Percentiles rank a stretch among this genome's conserved stretches.
Conservation (phyloP, 208 protist genomes). For the Porcisia deanei region DNA sequence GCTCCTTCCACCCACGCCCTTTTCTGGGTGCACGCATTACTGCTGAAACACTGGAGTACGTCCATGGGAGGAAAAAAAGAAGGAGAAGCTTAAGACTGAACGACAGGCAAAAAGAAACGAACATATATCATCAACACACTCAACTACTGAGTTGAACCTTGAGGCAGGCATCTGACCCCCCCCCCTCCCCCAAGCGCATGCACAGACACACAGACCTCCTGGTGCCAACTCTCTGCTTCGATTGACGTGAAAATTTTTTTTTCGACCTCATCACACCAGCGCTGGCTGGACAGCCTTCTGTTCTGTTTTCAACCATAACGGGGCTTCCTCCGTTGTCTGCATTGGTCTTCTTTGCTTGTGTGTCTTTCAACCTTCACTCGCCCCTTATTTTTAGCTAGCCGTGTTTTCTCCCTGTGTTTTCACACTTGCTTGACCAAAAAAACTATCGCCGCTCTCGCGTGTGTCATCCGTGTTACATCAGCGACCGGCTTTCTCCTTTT, state of each 20-base stretch:
- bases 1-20: background rate
- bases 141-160: background rate
- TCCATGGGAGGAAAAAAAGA: background rate
- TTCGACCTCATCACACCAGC: background rate
- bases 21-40: background rate
- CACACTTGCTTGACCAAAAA: no score
- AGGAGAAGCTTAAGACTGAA: background rate
- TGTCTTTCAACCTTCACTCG: no score
- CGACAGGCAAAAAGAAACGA: no score
- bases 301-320: background rate
- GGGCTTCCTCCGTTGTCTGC: background rate
- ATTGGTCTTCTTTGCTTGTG: background rate
- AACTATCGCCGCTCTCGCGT: background rate
- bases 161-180: background rate
- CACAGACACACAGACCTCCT: background rate
- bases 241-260: background rate
- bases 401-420: background rate
- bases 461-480: background rate
- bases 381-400: no score
- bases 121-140: background rate
- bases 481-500: background rate
- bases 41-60: background rate
- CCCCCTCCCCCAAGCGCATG: background rate
- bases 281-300: background rate
- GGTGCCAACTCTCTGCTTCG: background rate